A percentile compares a stretch with the other conserved stretches of the same genome.
Evolutionary conservation across 1,139 yeast genomes (phyloP).

Genomic region (Insectozyma bohioensis): DNA sequence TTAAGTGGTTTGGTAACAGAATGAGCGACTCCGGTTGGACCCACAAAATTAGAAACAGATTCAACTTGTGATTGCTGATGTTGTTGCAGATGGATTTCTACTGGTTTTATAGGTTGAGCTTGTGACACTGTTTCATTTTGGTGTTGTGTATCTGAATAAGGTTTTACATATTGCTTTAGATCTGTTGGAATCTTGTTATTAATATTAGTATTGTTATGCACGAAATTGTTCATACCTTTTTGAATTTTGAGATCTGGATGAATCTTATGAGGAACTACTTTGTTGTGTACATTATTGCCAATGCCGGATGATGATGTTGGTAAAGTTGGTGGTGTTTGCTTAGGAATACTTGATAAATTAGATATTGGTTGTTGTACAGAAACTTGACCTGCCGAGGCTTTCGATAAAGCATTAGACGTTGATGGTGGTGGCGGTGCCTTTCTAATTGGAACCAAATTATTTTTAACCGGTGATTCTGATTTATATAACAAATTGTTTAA

Average conservation of each 20-base stretch:
- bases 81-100: conserved; percentile 3
- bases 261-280: conserved; percentile 17
- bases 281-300: conserved; percentile 9
- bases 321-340: conserved; percentile 31
- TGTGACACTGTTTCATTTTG: conserved; percentile 18
- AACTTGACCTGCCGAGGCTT: too few relatives aligned
- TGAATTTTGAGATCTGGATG: conserved; percentile 37
- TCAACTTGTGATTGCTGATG: conserved; percentile 3
- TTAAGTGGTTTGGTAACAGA: conserved; percentile 15
- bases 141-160: conserved; percentile 4
- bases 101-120: not conserved
- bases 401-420: conserved; percentile 10
- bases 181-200: conserved; percentile 2
- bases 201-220: conserved; percentile 5
- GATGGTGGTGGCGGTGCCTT: conserved; percentile 58
- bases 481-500: conserved; percentile 33
- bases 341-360: conserved; percentile 24
- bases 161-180: not conserved
- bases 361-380: conserved; percentile 7
- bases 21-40: conserved; percentile 13
- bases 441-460: conserved; percentile 47
- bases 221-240: conserved; percentile 16
- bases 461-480: conserved; percentile 17
- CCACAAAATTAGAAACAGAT: conserved; percentile 8
- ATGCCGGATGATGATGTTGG: conserved; percentile 25